These are phyloP conservation scores for Plasmopara muralis DNA, from an alignment of 352 stramenopile species.

Conservation along the genomic window DNA sequence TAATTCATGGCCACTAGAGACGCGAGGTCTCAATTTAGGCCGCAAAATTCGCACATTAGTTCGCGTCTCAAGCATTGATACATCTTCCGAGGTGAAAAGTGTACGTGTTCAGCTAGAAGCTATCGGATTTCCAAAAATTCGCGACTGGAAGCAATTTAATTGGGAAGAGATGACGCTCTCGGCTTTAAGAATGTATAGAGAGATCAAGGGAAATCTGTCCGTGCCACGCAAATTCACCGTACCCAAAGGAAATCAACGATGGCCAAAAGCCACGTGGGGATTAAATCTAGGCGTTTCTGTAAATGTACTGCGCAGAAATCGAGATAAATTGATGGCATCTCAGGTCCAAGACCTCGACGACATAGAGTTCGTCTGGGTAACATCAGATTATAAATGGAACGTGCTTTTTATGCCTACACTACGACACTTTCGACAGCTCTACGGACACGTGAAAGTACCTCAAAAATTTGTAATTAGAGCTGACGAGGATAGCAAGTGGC, in stretches of 20 bases:
- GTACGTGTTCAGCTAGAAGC: conserved; percentile 21
- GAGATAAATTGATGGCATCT: conserved; percentile 15
- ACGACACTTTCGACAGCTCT: conserved; percentile 25
- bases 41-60: conserved; percentile 28
- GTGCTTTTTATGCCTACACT: conserved; percentile 34
- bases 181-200: conserved; percentile 28
- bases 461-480: conserved; percentile 32
- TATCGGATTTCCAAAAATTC: conserved; percentile 26
- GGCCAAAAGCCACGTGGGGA: conserved; percentile 32
- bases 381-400: conserved; percentile 31
- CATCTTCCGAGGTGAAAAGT: neutral
- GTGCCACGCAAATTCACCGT: conserved; percentile 37
- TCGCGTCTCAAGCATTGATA: conserved; percentile 2
- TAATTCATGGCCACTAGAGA: conserved; percentile 30
- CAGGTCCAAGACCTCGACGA: conserved; percentile 29
- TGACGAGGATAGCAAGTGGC: conserved; percentile 21
- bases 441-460: conserved; percentile 35
- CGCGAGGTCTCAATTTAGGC: conserved; percentile 36
- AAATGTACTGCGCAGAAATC: conserved; percentile 27
- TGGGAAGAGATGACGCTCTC: conserved; percentile 27
- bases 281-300: conserved; percentile 34
- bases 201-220: conserved; percentile 28
- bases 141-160: conserved; percentile 41
- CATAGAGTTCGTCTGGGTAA: conserved; percentile 38
- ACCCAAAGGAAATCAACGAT: conserved; percentile 18